A percentile compares a stretch with the other conserved stretches of the same genome.
Evolutionary conservation across 2,329 filamentous ascomycete species (phyloP).

Genomic region (Alternaria tenuissima): DNA sequence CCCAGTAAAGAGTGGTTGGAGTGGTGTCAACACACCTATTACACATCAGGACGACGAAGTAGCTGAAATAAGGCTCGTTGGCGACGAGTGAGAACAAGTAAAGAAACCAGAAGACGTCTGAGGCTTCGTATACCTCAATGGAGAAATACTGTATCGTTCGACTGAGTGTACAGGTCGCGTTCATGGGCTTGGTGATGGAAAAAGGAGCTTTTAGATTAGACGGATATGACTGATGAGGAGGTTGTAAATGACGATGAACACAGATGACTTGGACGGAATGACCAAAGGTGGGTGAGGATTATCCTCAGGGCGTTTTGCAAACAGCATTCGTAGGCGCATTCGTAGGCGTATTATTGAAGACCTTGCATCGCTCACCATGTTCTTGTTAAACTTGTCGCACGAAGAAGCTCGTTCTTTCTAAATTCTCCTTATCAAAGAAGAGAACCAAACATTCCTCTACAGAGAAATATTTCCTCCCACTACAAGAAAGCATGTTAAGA

Average conservation of each 20-base stretch:
- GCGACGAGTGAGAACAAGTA: background rate
- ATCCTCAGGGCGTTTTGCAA: slow-evolving; percentile 3
- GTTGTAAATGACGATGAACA: background rate
- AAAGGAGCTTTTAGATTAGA: slow-evolving; percentile 6
- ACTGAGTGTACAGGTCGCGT: background rate
- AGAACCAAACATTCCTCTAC: too few species aligned
- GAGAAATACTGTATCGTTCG: background rate
- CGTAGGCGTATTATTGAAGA: background rate
- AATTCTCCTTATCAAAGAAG: background rate
- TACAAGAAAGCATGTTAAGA: too few species aligned
- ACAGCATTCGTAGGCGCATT: slow-evolving; percentile 4
- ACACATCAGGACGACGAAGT: slow-evolving; percentile 15
- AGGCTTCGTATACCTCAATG: background rate
- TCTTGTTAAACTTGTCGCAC: background rate
- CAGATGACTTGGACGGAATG: background rate
- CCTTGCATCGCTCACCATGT: background rate
- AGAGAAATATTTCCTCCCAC: too few species aligned
- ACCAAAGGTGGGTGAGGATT: background rate
- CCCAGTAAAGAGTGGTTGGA: slow-evolving; percentile 8
- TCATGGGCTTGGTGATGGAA: background rate
- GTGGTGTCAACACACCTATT: slow-evolving; percentile 9
- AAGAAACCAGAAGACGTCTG: background rate
- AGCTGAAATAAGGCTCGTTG: slow-evolving; percentile 15
- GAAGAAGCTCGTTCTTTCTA: background rate
- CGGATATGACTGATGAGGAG: slow-evolving; percentile 4